Evolutionary conservation across 768 basidiomycete genomes (phyloP).

Genomic region (Pleurotus tuber-regium): DNA sequence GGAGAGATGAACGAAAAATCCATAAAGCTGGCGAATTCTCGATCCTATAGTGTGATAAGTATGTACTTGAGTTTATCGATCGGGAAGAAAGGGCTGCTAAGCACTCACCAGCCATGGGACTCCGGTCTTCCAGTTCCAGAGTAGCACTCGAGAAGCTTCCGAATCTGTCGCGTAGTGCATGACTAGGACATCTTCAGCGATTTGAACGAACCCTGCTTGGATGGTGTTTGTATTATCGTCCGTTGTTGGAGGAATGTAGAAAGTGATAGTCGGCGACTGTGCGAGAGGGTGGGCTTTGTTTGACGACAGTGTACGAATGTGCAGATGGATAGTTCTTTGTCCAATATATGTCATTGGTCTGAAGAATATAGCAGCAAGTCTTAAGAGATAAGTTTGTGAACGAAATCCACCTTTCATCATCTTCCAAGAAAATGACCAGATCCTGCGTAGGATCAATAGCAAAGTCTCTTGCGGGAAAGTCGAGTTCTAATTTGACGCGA

Average conservation of each 20-base stretch:
- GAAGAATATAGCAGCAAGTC: neutral
- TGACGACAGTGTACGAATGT: slow-evolving; percentile 43
- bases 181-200: slow-evolving; percentile 53
- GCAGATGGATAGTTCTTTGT: slow-evolving; percentile 24
- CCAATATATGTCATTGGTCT: slow-evolving; percentile 11
- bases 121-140: slow-evolving; percentile 56
- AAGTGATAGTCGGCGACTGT: slow-evolving; percentile 22
- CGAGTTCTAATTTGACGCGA: slow-evolving; percentile 31
- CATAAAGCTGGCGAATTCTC: slow-evolving; percentile 23
- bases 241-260: slow-evolving; percentile 15
- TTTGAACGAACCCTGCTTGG: slow-evolving; percentile 40
- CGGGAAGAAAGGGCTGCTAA: neutral
- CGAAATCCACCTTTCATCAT: slow-evolving; percentile 18
- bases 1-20: slow-evolving; percentile 49
- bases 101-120: slow-evolving; percentile 37
- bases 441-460: slow-evolving; percentile 69
- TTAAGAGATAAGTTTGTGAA: neutral
- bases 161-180: slow-evolving; percentile 33
- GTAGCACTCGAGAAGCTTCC: slow-evolving; percentile 31
- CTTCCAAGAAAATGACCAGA: slow-evolving; percentile 42
- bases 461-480: slow-evolving; percentile 48
- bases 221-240: slow-evolving; percentile 20
- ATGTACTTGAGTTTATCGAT: neutral
- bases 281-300: slow-evolving; percentile 43
- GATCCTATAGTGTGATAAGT: too few relatives aligned